Conservation (phyloP, 2,329 filamentous ascomycete species). For the Chaetothyriales sp. region DNA sequence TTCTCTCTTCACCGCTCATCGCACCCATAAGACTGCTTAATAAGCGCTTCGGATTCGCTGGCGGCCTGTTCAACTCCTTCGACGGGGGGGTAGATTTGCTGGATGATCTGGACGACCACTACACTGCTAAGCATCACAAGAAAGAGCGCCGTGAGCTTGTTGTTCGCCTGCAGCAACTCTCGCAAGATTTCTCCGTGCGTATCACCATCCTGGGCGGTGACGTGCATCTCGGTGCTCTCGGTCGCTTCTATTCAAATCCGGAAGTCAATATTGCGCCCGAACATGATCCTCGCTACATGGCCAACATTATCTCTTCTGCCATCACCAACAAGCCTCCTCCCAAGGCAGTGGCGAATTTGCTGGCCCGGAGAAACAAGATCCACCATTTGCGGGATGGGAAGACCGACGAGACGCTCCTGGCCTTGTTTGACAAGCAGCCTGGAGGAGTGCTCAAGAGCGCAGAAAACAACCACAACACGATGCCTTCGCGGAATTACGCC, state of each 20-base stretch:
- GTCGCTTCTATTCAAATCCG: constrained; percentile 49
- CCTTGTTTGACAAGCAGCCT: constrained; percentile 47
- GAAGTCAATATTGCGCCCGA: constrained; percentile 41
- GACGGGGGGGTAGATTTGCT: constrained; percentile 58
- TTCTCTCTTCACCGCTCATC: constrained; percentile 71
- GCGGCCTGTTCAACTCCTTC: constrained; percentile 81
- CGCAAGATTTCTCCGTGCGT: constrained; percentile 40
- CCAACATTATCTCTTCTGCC: constrained; percentile 48
- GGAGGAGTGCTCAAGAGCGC: constrained; percentile 47
- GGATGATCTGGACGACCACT: constrained; percentile 54
- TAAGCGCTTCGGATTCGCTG: constrained; percentile 74
- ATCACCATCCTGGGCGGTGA: constrained; percentile 50
- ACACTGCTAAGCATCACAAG: constrained; percentile 85
- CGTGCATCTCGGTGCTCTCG: constrained; percentile 48
- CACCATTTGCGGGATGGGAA: constrained; percentile 44
- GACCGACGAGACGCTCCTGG: constrained; percentile 49
- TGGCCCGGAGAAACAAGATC: constrained; percentile 49
- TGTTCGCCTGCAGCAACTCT: constrained; percentile 45
- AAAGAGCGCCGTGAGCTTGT: constrained; percentile 63
- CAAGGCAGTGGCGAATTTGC: constrained; percentile 47
- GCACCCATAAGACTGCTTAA: constrained; percentile 80
- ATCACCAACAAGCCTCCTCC: constrained; percentile 56
- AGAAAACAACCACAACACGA: constrained; percentile 67
- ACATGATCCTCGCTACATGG: constrained; percentile 47
- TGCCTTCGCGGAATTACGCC: constrained; percentile 54